Percentiles rank a stretch among this genome's conserved stretches.
Conservation (phyloP, 257 asterid species). For the Nicotiana attenuata region DNA sequence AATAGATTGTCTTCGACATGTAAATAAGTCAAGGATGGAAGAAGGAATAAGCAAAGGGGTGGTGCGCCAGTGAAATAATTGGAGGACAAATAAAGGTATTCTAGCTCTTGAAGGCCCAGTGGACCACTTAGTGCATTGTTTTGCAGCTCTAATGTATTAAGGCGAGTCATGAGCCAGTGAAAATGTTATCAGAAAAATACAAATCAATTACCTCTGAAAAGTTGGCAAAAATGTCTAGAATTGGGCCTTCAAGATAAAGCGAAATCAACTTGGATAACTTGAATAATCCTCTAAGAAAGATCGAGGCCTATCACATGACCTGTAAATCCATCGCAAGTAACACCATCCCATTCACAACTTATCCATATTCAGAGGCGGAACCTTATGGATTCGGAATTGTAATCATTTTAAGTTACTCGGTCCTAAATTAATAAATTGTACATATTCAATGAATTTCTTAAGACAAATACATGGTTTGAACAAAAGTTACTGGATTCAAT, state of each 20-base stretch:
- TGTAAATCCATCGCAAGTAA: background rate
- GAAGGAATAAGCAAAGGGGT: background rate
- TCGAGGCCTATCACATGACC: background rate
- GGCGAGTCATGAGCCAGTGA: background rate
- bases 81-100: accelerated
- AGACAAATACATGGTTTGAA: too few relatives aligned
- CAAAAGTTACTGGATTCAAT: too few relatives aligned
- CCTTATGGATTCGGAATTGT: too few relatives aligned
- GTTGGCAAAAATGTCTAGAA: background rate
- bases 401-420: too few relatives aligned
- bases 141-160: background rate
- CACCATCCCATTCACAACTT: background rate
- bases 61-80: background rate
- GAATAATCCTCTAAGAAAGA: background rate
- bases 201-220: background rate
- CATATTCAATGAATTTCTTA: too few relatives aligned
- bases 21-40: background rate
- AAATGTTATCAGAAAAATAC: background rate
- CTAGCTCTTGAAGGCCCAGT: background rate
- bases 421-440: too few relatives aligned
- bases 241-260: too few relatives aligned
- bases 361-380: too few relatives aligned
- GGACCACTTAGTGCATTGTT: background rate
- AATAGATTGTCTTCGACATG: background rate
- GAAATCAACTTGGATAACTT: too few relatives aligned